Evolutionary conservation across 176 grass and related monocot species (phyloP).

Genomic region (Lolium perenne): DNA sequence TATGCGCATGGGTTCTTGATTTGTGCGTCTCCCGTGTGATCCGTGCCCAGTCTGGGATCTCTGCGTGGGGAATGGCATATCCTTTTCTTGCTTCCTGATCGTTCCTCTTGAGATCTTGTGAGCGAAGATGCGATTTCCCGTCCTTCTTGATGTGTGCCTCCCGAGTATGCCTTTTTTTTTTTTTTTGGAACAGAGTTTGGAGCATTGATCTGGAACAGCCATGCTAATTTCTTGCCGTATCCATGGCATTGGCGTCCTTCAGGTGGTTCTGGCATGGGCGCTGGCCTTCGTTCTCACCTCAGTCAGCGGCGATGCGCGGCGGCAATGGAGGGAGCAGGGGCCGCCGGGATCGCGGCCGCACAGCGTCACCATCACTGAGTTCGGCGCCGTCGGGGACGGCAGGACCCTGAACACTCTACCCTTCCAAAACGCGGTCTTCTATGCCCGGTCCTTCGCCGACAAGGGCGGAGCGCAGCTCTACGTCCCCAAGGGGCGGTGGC

Average conservation of each 20-base stretch:
- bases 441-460: conserved; percentile 80
- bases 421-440: conserved; percentile 97
- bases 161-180: neutral
- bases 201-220: conserved; percentile 29
- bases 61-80: conserved; percentile 25
- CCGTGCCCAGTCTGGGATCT: conserved; percentile 43
- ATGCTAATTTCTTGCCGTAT: conserved; percentile 31
- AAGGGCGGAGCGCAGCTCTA: conserved; percentile 95
- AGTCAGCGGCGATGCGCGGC: conserved; percentile 31
- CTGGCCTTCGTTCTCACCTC: conserved; percentile 33
- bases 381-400: conserved; percentile 90
- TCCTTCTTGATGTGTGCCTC: neutral
- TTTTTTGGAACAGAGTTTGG: neutral
- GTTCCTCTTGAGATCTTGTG: conserved; percentile 37
- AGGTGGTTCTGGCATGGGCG: conserved; percentile 62
- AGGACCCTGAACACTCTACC: conserved; percentile 75
- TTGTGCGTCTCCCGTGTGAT: conserved; percentile 22
- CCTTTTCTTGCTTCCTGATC: conserved; percentile 37
- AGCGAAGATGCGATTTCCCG: conserved; percentile 22
- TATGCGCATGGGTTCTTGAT: conserved; percentile 35
- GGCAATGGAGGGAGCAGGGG: conserved; percentile 31
- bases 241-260: conserved; percentile 40
- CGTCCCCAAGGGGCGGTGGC: conserved; percentile 86
- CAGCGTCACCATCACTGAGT: conserved; percentile 94
- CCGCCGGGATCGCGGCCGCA: conserved; percentile 58